A percentile compares a stretch with the other conserved stretches of the same genome.
Conservation (phyloP, 306 rosid species). For the Vigna radiata region DNA sequence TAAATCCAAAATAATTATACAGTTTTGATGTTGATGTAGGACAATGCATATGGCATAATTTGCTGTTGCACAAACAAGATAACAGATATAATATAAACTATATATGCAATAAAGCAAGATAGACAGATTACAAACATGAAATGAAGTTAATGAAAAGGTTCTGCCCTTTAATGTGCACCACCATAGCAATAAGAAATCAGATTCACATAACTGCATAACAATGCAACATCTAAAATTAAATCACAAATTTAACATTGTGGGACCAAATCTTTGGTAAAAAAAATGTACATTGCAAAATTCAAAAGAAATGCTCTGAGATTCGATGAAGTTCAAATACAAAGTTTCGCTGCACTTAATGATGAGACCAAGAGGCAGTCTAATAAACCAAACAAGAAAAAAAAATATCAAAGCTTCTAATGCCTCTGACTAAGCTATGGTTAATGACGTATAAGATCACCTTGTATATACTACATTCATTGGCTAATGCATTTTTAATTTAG, state of each 20-base stretch:
- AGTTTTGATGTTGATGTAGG: background rate
- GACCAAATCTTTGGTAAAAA: background rate
- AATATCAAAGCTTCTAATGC: constrained; percentile 23
- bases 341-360: background rate
- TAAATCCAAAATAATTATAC: background rate
- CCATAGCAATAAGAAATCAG: background rate
- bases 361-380: too few relatives aligned
- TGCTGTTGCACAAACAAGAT: constrained; percentile 1
- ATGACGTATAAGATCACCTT: background rate
- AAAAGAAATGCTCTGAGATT: background rate
- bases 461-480: background rate
- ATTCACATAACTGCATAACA: constrained; percentile 1
- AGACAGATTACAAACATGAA: too few relatives aligned
- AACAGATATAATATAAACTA: background rate
- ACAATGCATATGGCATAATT: constrained; percentile 15
- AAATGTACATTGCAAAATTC: background rate
- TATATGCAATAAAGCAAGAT: background rate
- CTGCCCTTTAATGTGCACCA: constrained; percentile 23
- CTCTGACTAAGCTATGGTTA: background rate
- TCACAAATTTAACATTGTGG: background rate
- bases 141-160: constrained; percentile 16
- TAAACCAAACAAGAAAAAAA: constrained; percentile 15
- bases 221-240: constrained; percentile 22
- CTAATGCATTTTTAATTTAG: background rate
- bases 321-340: background rate